These are phyloP conservation scores for Verticillium alfalfae DNA, from an alignment of 2,329 filamentous ascomycete species.

Conservation along the genomic window DNA sequence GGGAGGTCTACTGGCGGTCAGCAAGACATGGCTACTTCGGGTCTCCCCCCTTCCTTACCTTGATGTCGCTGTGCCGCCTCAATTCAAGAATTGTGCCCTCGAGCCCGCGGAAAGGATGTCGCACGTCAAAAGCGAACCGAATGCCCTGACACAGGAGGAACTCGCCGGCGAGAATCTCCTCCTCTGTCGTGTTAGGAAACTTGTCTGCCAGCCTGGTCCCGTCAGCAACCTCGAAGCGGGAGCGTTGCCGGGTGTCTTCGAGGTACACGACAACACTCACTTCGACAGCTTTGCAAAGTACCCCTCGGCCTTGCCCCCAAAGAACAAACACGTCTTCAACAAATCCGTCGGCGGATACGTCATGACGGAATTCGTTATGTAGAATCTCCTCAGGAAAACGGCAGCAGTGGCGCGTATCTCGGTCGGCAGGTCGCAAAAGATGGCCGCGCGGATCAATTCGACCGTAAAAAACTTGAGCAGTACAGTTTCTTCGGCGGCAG, in stretches of 20 bases:
- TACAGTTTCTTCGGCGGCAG: constrained; percentile 73
- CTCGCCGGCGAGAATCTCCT: constrained; percentile 84
- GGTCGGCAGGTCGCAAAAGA: constrained; percentile 45
- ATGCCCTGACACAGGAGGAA: constrained; percentile 90
- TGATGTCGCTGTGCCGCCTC: constrained; percentile 58
- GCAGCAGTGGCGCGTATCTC: constrained; percentile 62
- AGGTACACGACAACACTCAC: constrained; percentile 11
- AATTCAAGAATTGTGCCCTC: constrained; percentile 85
- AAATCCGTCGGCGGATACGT: constrained; percentile 90
- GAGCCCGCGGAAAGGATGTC: constrained; percentile 82
- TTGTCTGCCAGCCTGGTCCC: constrained; percentile 54
- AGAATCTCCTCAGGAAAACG: constrained; percentile 89
- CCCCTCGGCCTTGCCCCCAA: constrained; percentile 89
- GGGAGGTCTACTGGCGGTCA: constrained; percentile 21
- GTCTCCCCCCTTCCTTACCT: constrained; percentile 25
- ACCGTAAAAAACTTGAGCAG: constrained; percentile 74
- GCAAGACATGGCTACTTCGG: neutral
- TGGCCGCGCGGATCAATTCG: constrained; percentile 51
- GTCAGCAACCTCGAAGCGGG: neutral
- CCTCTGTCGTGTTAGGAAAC: constrained; percentile 65
- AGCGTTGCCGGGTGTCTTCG: neutral
- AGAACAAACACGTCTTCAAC: constrained; percentile 84
- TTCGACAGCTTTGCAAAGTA: constrained; percentile 60
- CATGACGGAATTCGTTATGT: constrained; percentile 92
- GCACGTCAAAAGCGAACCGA: constrained; percentile 88